phyloP scores from a whole-genome alignment of 2,329 filamentous ascomycete species.

The Alternaria sp. region DNA sequence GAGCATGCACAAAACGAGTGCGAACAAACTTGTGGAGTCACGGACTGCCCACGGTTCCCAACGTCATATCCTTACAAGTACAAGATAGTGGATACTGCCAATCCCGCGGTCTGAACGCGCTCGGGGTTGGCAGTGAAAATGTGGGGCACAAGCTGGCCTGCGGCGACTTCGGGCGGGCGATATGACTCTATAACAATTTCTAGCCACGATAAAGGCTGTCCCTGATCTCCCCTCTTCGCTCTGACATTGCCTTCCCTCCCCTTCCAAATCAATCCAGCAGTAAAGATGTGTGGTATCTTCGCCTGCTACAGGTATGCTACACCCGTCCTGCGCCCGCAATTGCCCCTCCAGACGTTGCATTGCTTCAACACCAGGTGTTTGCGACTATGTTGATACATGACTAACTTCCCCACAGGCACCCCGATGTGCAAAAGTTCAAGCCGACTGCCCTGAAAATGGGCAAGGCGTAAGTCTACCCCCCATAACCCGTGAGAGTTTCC shows the following conservation, averaged over 20 bases:
- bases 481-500: conserved; percentile 5
- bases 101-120: conserved; percentile 1
- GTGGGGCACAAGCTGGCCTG: conserved; percentile 5
- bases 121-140: conserved; percentile 2
- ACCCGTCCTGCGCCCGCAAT: conserved; percentile 23
- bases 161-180: conserved; percentile 29
- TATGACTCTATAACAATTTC: conserved; percentile 38
- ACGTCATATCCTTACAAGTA: conserved; percentile 10
- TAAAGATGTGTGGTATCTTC: conserved; percentile 95
- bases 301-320: conserved; percentile 80
- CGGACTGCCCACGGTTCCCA: neutral
- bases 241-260: conserved; percentile 18
- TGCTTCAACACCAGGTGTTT: conserved; percentile 2
- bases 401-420: conserved; percentile 67
- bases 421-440: conserved; percentile 96
- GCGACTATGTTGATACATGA: conserved; percentile 30
- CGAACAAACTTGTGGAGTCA: conserved; percentile 3
- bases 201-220: conserved; percentile 11
- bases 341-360: conserved; percentile 34
- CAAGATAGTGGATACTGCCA: conserved; percentile 11
- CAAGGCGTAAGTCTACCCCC: conserved; percentile 76
- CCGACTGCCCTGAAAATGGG: conserved; percentile 90
- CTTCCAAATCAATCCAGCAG: conserved; percentile 14
- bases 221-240: conserved; percentile 9
- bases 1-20: conserved; percentile 7